Conservation (phyloP, 2,329 filamentous ascomycete species). For the Claviceps citrina region DNA sequence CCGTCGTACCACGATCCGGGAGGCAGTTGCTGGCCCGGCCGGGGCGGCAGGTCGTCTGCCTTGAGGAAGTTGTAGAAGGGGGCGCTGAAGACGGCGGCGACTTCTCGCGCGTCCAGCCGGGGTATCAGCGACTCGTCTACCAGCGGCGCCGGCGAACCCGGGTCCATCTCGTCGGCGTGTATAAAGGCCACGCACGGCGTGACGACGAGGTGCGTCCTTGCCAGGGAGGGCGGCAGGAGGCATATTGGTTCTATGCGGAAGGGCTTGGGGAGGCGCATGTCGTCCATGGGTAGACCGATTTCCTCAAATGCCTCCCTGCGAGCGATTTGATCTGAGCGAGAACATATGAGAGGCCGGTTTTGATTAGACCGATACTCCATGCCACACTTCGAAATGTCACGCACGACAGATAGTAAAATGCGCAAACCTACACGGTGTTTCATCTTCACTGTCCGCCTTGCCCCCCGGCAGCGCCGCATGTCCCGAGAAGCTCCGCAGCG, state of each 20-base stretch:
- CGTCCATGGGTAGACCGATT: conserved; percentile 68
- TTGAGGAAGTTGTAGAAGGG: conserved; percentile 73
- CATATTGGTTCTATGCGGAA: conserved; percentile 82
- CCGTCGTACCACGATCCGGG: conserved; percentile 71
- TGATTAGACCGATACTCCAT: too few species aligned
- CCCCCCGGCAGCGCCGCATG: conserved; percentile 80
- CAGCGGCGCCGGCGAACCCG: conserved; percentile 20
- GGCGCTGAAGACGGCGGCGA: conserved; percentile 84
- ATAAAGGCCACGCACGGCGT: conserved; percentile 67
- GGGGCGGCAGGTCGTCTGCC: conserved; percentile 37
- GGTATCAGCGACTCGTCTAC: conserved; percentile 63
- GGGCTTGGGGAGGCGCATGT: conserved; percentile 52
- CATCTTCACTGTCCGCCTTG: conserved; percentile 42
- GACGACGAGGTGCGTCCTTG: conserved; percentile 58
- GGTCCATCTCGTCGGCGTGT: conserved; percentile 36
- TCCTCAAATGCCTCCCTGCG: conserved; percentile 85
- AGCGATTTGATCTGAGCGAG: conserved; percentile 54
- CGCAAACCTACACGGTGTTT: conserved; percentile 40
- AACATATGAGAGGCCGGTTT: too few species aligned
- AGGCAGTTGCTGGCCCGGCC: conserved; percentile 22
- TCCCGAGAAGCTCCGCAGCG: conserved; percentile 55
- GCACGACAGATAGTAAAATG: background rate
- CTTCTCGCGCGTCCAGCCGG: conserved; percentile 72
- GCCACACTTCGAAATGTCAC: too few species aligned
- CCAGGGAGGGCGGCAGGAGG: conserved; percentile 61